phyloP scores from a whole-genome alignment of 192 early-diverging fungal species.

The Dissophora ornata region DNA sequence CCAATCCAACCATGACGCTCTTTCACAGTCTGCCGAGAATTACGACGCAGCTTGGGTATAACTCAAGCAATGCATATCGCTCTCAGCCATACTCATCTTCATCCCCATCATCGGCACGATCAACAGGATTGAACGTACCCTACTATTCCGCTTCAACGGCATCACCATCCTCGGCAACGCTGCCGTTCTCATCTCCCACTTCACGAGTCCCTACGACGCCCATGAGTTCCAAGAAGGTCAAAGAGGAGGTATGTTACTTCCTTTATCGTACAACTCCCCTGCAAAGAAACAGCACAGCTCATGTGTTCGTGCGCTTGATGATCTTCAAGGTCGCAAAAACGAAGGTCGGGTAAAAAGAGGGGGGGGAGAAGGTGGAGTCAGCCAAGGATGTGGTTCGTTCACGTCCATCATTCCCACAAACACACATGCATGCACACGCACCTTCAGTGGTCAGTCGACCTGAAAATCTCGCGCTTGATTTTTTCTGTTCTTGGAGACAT shows the following conservation, averaged over 20 bases:
- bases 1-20: constrained; percentile 3
- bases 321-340: background rate
- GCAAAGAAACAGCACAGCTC: background rate
- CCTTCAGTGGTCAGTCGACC: constrained; percentile 4
- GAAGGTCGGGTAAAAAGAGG: background rate
- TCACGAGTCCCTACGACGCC: background rate
- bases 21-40: constrained; percentile 18
- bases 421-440: constrained; percentile 2
- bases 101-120: constrained; percentile 3
- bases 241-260: constrained; percentile 26
- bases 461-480: background rate
- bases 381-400: constrained; percentile 18
- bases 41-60: background rate
- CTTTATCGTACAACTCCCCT: background rate
- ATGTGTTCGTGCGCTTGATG: background rate
- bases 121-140: background rate
- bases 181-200: background rate
- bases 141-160: background rate
- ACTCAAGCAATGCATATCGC: constrained; percentile 1
- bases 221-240: constrained; percentile 13
- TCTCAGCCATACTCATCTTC: constrained; percentile 4
- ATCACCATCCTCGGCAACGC: background rate
- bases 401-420: constrained; percentile 11
- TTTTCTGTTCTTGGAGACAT: background rate
- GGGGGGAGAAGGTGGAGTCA: constrained; percentile 1